A percentile compares a stretch with the other conserved stretches of the same genome.
These are phyloP conservation scores for Clavariopsis aquatica DNA, from an alignment of 495 filamentous ascomycete genomes.

Conservation along the genomic window DNA sequence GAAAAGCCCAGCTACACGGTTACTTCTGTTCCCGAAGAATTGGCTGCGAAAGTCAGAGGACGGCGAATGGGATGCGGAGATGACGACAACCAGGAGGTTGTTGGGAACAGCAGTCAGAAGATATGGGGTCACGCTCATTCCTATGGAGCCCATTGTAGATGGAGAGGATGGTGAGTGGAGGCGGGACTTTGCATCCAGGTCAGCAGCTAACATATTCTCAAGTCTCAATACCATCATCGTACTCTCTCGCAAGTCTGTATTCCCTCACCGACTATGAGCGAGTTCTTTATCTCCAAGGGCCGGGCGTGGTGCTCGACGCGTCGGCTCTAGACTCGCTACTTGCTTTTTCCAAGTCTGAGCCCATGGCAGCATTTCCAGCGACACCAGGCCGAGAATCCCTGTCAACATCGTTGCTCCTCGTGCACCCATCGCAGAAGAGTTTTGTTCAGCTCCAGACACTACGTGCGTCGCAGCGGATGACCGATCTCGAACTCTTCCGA, in stretches of 20 bases:
- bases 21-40: slow-evolving; percentile 50
- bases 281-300: slow-evolving; percentile 46
- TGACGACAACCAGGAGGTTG: slow-evolving; percentile 48
- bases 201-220: slow-evolving; percentile 19
- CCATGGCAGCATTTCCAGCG: slow-evolving; percentile 44
- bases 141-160: slow-evolving; percentile 43
- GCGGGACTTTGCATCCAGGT: slow-evolving; percentile 5
- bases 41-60: slow-evolving; percentile 43
- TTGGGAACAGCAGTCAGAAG: slow-evolving; percentile 48
- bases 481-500: slow-evolving; percentile 41
- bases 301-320: slow-evolving; percentile 49
- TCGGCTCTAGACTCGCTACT: slow-evolving; percentile 50
- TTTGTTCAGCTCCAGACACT: slow-evolving; percentile 27
- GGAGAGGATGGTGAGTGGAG: slow-evolving; percentile 34
- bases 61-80: slow-evolving; percentile 37
- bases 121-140: slow-evolving; percentile 49
- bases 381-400: slow-evolving; percentile 34
- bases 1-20: slow-evolving; percentile 48
- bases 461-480: slow-evolving; percentile 23
- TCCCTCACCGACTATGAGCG: slow-evolving; percentile 49
- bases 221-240: slow-evolving; percentile 43
- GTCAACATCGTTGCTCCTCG: slow-evolving; percentile 39
- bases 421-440: slow-evolving; percentile 38
- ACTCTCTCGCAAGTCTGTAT: slow-evolving; percentile 46
- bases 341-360: slow-evolving; percentile 41